Conservation (phyloP, 768 basidiomycete species). For the Baorangia bicolor region DNA sequence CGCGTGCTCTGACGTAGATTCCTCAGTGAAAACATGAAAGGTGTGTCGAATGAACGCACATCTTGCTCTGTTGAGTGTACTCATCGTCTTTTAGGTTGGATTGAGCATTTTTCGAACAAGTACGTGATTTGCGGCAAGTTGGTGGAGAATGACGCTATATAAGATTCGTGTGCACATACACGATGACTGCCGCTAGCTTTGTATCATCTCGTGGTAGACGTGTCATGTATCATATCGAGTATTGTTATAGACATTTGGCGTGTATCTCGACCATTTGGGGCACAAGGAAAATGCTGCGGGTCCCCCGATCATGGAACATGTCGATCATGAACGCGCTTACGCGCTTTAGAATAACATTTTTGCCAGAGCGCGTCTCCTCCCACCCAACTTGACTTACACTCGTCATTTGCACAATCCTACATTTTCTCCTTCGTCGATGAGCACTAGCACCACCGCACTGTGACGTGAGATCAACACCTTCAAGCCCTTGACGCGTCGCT, state of each 20-base stretch:
- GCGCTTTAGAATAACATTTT: neutral
- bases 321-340: neutral
- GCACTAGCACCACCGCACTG: neutral
- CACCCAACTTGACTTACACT: neutral
- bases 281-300: too few species aligned
- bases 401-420: neutral
- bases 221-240: slow-evolving; percentile 12
- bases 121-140: slow-evolving; percentile 89
- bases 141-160: slow-evolving; percentile 69
- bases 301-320: too few species aligned
- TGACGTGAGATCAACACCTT: neutral
- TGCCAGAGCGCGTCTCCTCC: neutral
- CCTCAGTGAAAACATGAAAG: slow-evolving; percentile 87
- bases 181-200: neutral
- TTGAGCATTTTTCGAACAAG: slow-evolving; percentile 90
- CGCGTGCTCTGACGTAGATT: neutral
- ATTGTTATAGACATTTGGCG: neutral
- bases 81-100: slow-evolving; percentile 62
- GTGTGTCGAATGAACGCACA: slow-evolving; percentile 33
- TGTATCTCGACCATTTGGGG: neutral
- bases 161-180: neutral
- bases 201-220: neutral
- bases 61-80: neutral
- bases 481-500: neutral
- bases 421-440: neutral